Evolutionary conservation across 1,284 basidiomycete genomes (phyloP), one percentile per base, ranked within the genome.

Genomic region (Fomitopsis betulina): DNA sequence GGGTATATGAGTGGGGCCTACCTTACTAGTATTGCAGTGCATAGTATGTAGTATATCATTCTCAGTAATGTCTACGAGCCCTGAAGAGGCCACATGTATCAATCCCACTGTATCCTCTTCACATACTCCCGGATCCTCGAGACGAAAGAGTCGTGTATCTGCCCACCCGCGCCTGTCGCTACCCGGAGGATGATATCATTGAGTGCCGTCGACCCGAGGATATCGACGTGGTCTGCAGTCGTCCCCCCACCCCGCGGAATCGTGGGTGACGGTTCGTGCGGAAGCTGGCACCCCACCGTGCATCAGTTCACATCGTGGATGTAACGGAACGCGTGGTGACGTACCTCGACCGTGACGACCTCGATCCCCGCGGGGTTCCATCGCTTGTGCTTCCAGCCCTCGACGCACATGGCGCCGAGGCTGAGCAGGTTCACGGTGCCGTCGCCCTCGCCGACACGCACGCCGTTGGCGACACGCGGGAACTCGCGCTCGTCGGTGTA

Each of bases 341-440:
- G 62, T 62, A 89, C 86, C 80, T 98, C 96, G 62, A 96, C 87
- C 3, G 94, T 97, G 17, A 89, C 83, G 37, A 98, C 79, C 65
- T 85, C 79, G 66, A 96, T 93, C 17, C 90, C 84, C n/a, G 87
- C 90, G 1, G 97, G 97, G 72, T 99, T 99, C 91, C 95, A 99
- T 54, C 87, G 80, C 62, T 82, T 81, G 57, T 87, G 80, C 73
- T 95, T 94, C 96, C 96, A 98, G 3, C 95, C 96, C 67, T 93
- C 91, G 7, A 89, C 87, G 68, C 96, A 98, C 95, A 99, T 98
- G 7, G 92, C 87, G 8, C 96, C 96, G 38, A 98, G 78, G 64
- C 92, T 94, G 17, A 98, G 72, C 19, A 97, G 76, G 60, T 90
- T 89, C 6, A 98, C 96, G 1, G 97, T 99, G 5, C 97, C 97